Base-by-base conservation (phyloP, 257 asterid genomes). In the Primulina eburnea region DNA sequence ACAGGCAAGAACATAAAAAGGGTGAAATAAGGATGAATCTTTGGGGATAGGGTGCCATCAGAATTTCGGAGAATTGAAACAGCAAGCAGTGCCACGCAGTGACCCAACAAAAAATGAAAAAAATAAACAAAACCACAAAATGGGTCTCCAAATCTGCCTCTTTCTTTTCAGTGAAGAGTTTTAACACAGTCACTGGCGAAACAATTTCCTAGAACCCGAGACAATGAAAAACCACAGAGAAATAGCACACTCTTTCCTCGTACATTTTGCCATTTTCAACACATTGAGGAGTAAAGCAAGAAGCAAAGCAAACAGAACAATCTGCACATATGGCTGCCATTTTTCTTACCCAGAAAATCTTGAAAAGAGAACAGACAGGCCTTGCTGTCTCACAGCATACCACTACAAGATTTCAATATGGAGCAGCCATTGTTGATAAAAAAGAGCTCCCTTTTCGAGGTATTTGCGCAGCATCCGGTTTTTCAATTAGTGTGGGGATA, bases 1-100 rank as follows among this genome's bases (percentile, higher is more conserved):
- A 72, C 21, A 67, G 71, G 50, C 18, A 43, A 35, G 67, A 72
- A 43, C 56, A 55, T 56, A 70, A 65, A 72, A 64, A 69, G 16
- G 37, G 65, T 67, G 69, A 67, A 65, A 76, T 11, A 14, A 43
- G 3, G 53, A 43, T 43, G 53, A 9, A 43, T 12, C 5, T 11
- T 43, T 43, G 33, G 56, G 71, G 68, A 26, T 70, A 74, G 72
- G 61, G 57, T 62, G 64, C 30, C 55, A 50, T 9, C 62, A 43
- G 60, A 67, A 16, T 47, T 16, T 5, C 2, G 7, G 56, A 47
- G 26, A 24, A 24, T 24, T 24, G 26, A 24, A 24, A 24, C 26
- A 24, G 1, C 26, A 24, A 24, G 26, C 26, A 76, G 28, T 26
- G 26, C 61, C 30, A 56, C 34, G 59, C 47, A 60, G 60, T 57